Conservation (phyloP, 2,329 filamentous ascomycete genomes). For the Xylaria arbuscula region DNA sequence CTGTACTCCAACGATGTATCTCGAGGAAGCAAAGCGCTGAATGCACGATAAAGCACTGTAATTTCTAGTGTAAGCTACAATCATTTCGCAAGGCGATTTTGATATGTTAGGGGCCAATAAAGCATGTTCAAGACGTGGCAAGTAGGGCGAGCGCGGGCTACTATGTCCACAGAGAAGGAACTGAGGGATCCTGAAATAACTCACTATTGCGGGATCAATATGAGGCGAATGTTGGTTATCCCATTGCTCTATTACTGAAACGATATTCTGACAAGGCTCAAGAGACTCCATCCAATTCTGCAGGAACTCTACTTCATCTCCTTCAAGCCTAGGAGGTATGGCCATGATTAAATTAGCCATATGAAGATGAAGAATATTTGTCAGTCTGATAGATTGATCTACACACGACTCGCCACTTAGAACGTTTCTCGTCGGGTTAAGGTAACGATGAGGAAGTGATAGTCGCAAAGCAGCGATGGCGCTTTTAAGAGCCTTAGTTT, state of each 20-base stretch:
- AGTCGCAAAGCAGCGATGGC: conserved; percentile 44
- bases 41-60: conserved; percentile 47
- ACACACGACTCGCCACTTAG: conserved; percentile 44
- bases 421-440: conserved; percentile 49
- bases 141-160: neutral
- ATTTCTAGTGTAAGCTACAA: neutral
- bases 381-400: conserved; percentile 46
- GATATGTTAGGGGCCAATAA: neutral
- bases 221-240: conserved; percentile 46
- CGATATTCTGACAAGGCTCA: conserved; percentile 50
- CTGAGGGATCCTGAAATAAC: neutral
- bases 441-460: conserved; percentile 48
- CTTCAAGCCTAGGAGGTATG: conserved; percentile 34
- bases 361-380: conserved; percentile 45
- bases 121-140: neutral
- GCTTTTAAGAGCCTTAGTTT: conserved; percentile 37
- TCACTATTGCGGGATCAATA: conserved; percentile 51
- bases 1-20: conserved; percentile 44
- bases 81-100: neutral
- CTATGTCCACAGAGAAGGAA: neutral
- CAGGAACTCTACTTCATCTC: conserved; percentile 42
- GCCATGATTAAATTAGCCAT: conserved; percentile 41
- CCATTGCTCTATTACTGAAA: conserved; percentile 49
- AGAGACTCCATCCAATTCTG: conserved; percentile 48
- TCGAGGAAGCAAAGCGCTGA: conserved; percentile 47